These are phyloP conservation scores for Xylogone sp. DNA, from an alignment of 2,329 filamentous ascomycete species.

Conservation along the genomic window DNA sequence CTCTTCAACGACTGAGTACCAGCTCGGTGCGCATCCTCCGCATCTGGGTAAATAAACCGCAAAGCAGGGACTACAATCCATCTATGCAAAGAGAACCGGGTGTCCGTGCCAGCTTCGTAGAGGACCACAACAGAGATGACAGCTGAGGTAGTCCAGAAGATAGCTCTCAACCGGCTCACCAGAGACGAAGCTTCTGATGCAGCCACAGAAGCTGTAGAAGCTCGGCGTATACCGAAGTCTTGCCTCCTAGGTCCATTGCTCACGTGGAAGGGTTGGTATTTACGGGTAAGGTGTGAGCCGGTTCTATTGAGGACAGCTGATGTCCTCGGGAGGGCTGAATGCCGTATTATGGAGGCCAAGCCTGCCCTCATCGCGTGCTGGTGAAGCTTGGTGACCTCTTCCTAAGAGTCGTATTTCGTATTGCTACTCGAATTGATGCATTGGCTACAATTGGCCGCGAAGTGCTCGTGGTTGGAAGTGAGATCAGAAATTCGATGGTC, in stretches of 20 bases:
- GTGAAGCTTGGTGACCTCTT: neutral
- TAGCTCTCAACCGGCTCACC: slow-evolving; percentile 41
- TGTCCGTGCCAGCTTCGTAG: slow-evolving; percentile 73
- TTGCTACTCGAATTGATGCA: neutral
- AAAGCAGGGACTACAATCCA: slow-evolving; percentile 64
- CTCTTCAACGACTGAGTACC: slow-evolving; percentile 68
- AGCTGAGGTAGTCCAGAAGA: slow-evolving; percentile 51
- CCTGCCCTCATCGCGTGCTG: neutral
- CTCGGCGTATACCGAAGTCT: neutral
- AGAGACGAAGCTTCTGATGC: slow-evolving; percentile 28
- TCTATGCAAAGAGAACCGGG: slow-evolving; percentile 65
- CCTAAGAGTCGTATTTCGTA: neutral
- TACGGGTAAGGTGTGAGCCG: neutral
- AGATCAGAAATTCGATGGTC: neutral
- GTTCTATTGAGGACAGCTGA: neutral
- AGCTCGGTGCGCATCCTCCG: slow-evolving; percentile 87
- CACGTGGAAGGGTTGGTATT: neutral
- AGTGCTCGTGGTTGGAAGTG: neutral
- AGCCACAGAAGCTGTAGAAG: slow-evolving; percentile 13
- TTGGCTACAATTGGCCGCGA: neutral
- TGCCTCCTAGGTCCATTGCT: neutral
- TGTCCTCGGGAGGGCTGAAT: neutral
- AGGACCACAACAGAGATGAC: slow-evolving; percentile 41
- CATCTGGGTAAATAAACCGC: slow-evolving; percentile 65
- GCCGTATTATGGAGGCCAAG: neutral